Base-by-base conservation (phyloP, 129 eudicot genomes). In the Dittrichia graveolens region DNA sequence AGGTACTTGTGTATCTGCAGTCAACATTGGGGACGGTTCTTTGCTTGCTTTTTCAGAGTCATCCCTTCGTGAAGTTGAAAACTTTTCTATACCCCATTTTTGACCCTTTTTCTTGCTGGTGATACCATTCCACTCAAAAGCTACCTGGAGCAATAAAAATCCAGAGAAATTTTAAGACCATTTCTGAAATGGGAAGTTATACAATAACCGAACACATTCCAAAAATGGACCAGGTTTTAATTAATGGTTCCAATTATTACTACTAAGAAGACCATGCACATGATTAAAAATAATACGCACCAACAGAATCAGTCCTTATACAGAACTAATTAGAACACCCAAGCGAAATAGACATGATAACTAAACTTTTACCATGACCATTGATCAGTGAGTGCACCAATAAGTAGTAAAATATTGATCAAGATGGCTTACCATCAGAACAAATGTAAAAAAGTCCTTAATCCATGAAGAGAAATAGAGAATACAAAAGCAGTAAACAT, bases 81-180 rank as follows among this genome's bases (percentile, higher is more conserved):
- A 67, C 50, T 81, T 88, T 15, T 90, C 91, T 39, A 50, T 71
- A 60, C 98, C 95, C 96, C 98, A 93, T 72, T 87, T 86, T 78
- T 90, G 98, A 55, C 98, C 96, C 54, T 90, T 86, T 49, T 77
- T 92, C 91, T 93, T 93, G 87, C 89, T 89, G 45, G 82, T 89
- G 47, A 84, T 93, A 73, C 98, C 98, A 71, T 85, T 87, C 98
- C 98, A 93, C 53, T 83, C 80, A 67, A 78, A 73, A 59, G 75
- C 56, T 73, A 75, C 90, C 98, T 92, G 90, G 62, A 73, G 50
- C 65, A 74, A 40, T 65, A 65, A 7, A 6, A 50, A 39, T 52
- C 37, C 45, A 64, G 65, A 7, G 67, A 47, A 15, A 57, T 0
- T 24, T 35, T n/a, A 13, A 60, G 44, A 24, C 31, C 31, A 24